Conservation (phyloP, 2,329 filamentous ascomycete genomes). For the Byssochlamys sp. region DNA sequence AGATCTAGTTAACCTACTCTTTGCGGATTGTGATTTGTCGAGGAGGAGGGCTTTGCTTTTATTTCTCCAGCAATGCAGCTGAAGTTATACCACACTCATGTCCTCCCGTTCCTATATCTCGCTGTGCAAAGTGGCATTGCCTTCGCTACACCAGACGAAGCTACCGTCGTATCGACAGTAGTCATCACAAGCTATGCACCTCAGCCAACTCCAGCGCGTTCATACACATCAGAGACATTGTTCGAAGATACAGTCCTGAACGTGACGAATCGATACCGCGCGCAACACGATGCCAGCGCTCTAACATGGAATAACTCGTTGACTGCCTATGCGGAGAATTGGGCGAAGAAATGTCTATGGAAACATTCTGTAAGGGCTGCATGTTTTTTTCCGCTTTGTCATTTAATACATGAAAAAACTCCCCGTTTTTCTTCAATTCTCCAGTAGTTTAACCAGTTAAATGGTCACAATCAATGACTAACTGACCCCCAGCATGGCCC, state of each 20-base stretch:
- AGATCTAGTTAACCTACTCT: neutral
- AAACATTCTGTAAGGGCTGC: slow-evolving; percentile 27
- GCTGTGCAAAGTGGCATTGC: neutral
- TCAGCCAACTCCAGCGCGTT: slow-evolving; percentile 13
- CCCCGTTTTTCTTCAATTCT: slow-evolving; percentile 24
- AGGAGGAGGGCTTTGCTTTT: neutral
- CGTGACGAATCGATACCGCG: slow-evolving; percentile 57
- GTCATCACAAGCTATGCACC: neutral
- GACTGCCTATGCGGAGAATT: slow-evolving; percentile 45
- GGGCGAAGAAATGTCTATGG: slow-evolving; percentile 37
- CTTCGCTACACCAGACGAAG: neutral
- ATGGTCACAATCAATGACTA: neutral
- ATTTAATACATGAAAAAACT: neutral
- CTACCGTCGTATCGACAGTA: slow-evolving; percentile 3
- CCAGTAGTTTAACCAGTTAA: slow-evolving; percentile 3
- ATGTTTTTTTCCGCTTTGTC: neutral
- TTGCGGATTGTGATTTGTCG: neutral
- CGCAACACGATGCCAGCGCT: slow-evolving; percentile 49
- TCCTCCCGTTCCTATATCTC: neutral
- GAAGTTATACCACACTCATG: neutral
- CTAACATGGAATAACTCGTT: slow-evolving; percentile 59
- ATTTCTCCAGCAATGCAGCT: neutral
- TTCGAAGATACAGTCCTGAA: slow-evolving; percentile 51
- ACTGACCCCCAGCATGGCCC: slow-evolving; percentile 41
- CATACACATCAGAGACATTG: slow-evolving; percentile 33